These are phyloP conservation scores for Didymellaceae sp. DNA, from an alignment of 2,329 filamentous ascomycete genomes.

Conservation along the genomic window DNA sequence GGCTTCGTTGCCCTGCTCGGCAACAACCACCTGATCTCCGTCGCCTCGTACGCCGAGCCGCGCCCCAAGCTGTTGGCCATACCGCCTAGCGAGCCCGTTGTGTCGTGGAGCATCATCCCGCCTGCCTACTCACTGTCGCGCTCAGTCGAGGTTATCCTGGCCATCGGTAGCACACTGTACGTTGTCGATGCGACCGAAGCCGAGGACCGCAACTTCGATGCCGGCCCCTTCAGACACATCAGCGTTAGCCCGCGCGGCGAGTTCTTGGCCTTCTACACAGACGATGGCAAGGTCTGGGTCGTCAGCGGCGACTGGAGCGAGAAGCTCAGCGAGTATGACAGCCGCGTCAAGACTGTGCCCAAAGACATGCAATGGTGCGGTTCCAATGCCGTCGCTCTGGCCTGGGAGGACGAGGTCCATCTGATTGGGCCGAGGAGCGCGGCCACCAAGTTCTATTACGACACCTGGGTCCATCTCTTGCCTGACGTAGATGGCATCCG, in stretches of 20 bases:
- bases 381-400: conserved; percentile 88
- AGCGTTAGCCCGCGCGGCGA: conserved; percentile 89
- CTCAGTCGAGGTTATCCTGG: conserved; percentile 90
- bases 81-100: conserved; percentile 77
- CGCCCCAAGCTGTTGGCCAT: conserved; percentile 81
- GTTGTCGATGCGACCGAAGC: conserved; percentile 87
- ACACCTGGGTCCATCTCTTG: conserved; percentile 86
- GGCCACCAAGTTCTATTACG: conserved; percentile 82
- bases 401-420: conserved; percentile 98
- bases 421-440: conserved; percentile 85
- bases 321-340: conserved; percentile 89
- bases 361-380: conserved; percentile 96
- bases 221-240: conserved; percentile 90
- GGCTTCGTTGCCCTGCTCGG: conserved; percentile 92
- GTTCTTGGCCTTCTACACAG: conserved; percentile 85
- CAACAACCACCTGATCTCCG: conserved; percentile 85
- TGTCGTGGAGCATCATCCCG: conserved; percentile 88
- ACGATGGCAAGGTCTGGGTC: conserved; percentile 83
- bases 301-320: conserved; percentile 96
- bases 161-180: conserved; percentile 82
- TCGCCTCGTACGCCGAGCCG: conserved; percentile 90
- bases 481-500: conserved; percentile 90
- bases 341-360: conserved; percentile 81
- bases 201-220: conserved; percentile 88
- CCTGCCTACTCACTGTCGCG: conserved; percentile 88